phyloP scores from a whole-genome alignment of 2,329 filamentous ascomycete genomes.

The Aspergillus sp. region DNA sequence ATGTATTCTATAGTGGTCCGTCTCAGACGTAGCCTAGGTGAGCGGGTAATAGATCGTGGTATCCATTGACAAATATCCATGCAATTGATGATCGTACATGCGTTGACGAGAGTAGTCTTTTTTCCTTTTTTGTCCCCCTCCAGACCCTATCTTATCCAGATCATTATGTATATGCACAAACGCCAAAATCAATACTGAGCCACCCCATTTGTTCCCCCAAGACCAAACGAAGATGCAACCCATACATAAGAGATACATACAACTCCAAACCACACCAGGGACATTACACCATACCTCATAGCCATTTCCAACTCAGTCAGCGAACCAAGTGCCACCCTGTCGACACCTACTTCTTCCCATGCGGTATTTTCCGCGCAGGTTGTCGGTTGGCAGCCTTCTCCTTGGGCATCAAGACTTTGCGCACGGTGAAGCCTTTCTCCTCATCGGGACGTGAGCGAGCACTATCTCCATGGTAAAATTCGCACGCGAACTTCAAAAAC shows the following conservation, averaged over 20 bases:
- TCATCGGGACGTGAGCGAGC: conserved; percentile 42
- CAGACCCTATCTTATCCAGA: background rate
- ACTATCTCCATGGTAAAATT: conserved; percentile 52
- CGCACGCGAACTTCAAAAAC: conserved; percentile 47
- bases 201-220: background rate
- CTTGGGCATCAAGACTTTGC: conserved; percentile 39
- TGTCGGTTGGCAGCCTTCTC: conserved; percentile 29
- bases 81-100: background rate
- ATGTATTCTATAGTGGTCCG: too few relatives aligned
- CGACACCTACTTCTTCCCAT: conserved; percentile 13
- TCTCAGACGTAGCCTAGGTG: background rate
- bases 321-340: background rate
- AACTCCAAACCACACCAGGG: background rate
- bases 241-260: background rate
- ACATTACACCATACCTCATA: background rate
- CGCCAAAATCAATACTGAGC: background rate
- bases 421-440: conserved; percentile 45
- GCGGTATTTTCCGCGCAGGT: conserved; percentile 24
- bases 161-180: background rate
- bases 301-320: background rate
- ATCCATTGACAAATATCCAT: background rate
- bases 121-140: background rate
- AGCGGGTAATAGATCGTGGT: background rate
- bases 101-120: background rate
- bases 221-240: background rate